These are phyloP conservation scores for Cymodocea nodosa DNA, from an alignment of 116 monocot genomes.

Conservation along the genomic window DNA sequence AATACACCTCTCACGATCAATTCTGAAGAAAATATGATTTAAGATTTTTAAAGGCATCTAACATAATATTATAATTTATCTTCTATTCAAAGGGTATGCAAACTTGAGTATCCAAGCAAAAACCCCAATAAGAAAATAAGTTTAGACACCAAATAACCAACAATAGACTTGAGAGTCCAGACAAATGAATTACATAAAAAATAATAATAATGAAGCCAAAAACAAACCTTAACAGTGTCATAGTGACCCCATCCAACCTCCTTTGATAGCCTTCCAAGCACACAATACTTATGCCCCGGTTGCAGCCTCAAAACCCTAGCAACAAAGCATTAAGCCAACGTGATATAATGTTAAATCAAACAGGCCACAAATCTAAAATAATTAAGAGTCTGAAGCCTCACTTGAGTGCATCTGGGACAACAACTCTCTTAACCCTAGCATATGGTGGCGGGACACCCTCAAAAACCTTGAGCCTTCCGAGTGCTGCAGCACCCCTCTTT, in stretches of 20 bases:
- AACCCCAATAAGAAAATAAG: too few species aligned
- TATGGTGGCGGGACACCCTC: conserved; percentile 48
- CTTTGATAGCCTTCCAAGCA: conserved; percentile 38
- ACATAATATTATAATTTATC: too few species aligned
- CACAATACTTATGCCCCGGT: conserved; percentile 53
- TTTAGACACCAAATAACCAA: too few species aligned
- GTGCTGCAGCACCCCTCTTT: conserved; percentile 49
- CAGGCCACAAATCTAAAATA: neutral
- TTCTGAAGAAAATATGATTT: too few species aligned
- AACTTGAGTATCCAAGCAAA: too few species aligned
- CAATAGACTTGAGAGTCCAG: neutral
- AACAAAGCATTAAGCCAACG: neutral
- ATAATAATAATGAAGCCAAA: neutral
- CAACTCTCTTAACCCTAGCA: conserved; percentile 42
- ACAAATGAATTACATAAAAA: neutral
- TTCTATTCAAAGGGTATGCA: too few species aligned
- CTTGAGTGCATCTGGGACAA: conserved; percentile 58
- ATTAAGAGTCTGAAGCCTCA: conserved; percentile 1
- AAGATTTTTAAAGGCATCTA: too few species aligned
- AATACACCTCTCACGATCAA: too few species aligned
- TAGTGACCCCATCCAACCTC: conserved; percentile 68
- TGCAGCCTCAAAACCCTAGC: conserved; percentile 38
- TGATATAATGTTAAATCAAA: neutral
- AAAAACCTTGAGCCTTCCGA: conserved; percentile 46
- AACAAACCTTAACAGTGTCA: conserved; percentile 44